phyloP scores from a whole-genome alignment of 176 grass and related monocot genomes.

The Zea mays region DNA sequence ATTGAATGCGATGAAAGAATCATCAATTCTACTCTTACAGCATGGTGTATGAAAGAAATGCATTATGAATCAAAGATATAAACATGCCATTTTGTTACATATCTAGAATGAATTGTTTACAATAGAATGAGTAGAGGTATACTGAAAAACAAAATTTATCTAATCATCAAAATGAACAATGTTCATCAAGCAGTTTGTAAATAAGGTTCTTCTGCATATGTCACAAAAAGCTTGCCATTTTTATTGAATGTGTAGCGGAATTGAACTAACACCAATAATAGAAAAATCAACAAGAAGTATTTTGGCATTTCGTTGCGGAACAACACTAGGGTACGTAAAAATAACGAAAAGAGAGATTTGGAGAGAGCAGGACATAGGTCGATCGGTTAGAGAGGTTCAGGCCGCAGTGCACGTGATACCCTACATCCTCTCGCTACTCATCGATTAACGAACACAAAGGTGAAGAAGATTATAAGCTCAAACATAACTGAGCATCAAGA shows the following conservation, averaged over 20 bases:
- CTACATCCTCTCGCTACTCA: too few relatives aligned
- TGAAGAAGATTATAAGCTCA: too few relatives aligned
- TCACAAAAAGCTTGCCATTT: neutral
- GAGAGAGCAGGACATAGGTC: too few relatives aligned
- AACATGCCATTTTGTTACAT: slow-evolving; percentile 23
- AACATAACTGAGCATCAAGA: too few relatives aligned
- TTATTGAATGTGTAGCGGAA: neutral
- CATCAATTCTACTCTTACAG: slow-evolving; percentile 6
- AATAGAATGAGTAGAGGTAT: neutral
- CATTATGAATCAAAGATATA: neutral
- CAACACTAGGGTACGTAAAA: too few relatives aligned
- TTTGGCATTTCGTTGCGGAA: neutral
- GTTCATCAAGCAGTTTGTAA: neutral
- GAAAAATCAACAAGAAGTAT: neutral
- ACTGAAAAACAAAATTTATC: slow-evolving; percentile 8
- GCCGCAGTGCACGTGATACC: too few relatives aligned
- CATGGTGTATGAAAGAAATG: slow-evolving; percentile 7
- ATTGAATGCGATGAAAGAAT: slow-evolving; percentile 13
- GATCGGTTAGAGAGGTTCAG: too few relatives aligned
- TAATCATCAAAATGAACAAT: neutral
- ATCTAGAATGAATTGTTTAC: neutral
- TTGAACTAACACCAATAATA: neutral
- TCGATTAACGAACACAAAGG: too few relatives aligned
- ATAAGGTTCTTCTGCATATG: neutral
- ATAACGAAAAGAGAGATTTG: too few relatives aligned